Base-by-base conservation (phyloP, 2,329 filamentous ascomycete species). In the Paecilomyces dactylethromorphus region DNA sequence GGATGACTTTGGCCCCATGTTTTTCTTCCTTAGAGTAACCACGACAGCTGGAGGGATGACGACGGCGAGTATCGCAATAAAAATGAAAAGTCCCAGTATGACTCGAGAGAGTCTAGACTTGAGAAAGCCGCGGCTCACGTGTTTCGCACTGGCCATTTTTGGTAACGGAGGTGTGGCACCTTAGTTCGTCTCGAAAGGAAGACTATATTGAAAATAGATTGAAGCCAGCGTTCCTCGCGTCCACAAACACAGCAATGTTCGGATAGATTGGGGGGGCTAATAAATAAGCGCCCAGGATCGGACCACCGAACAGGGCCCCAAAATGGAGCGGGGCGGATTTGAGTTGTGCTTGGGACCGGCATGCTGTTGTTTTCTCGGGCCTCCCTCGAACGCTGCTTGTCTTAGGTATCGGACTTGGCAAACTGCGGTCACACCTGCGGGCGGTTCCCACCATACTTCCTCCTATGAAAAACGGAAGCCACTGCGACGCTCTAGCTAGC, bases 1-100 rank as follows among this genome's bases (percentile, higher is more conserved):
- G 54, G 73, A 76, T 33, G 75, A 70, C 64, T 71, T 73, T 3
- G 74, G 71, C 35, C 68, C 67, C 67, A 71, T 71, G 58, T 69
- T 69, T 61, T 73, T 71, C 59, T 68, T 71, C 58, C 65, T 67
- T 24, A 71, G 66, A 32, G 70, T 70, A 24, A 73, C 66, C 49
- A 73, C 69, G 45, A 74, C 65, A 31, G 71, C 68, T 6, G 71
- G 63, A 24, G 71, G 69, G 32, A 72, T 69, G 59, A 73, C 62
- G 33, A 68, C 64, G 33, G 65, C 71, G 58, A 71, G 67, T 57
- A 73, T 65, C 49, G 67, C 65, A 62, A 71, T 65, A 54, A 71
- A 65, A 49, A 59, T 62, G 55, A 70, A 56, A 55, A 66, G 56
- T 32, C 63, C 66, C 56, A 67, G 61, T 58, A 68, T 51, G 33